Percentiles rank a stretch among this genome's conserved stretches.
phyloP scores from a whole-genome alignment of 352 stramenopile species.

The Phytophthora megakarya region DNA sequence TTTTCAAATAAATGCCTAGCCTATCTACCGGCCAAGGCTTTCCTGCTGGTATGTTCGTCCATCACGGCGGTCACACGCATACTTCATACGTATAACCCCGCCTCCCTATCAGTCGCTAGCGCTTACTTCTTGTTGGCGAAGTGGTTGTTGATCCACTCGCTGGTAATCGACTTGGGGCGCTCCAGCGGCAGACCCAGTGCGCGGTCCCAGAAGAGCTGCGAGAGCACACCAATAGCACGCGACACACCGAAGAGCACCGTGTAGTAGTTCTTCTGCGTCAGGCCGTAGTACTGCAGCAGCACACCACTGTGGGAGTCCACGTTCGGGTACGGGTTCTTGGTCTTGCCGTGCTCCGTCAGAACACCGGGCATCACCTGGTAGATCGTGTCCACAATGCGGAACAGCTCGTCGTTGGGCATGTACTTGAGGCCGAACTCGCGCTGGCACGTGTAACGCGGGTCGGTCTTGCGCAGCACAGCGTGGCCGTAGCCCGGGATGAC shows the following conservation, averaged over 20 bases:
- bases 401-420: constrained; percentile 98
- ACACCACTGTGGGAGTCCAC: constrained; percentile 98
- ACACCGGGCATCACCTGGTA: constrained; percentile 99
- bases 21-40: constrained; percentile 32
- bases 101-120: constrained; percentile 20
- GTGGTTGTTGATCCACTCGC: constrained; percentile 97
- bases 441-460: constrained; percentile 99
- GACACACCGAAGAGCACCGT: constrained; percentile 99
- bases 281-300: constrained; percentile 98
- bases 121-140: constrained; percentile 88
- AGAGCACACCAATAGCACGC: constrained; percentile 97
- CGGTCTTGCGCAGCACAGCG: constrained; percentile 98
- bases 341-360: constrained; percentile 99
- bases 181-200: constrained; percentile 97
- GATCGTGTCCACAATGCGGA: constrained; percentile 99
- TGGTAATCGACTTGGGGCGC: constrained; percentile 98
- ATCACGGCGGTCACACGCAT: constrained; percentile 2
- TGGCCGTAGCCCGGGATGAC: constrained; percentile 99
- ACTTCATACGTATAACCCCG: background rate
- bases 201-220: constrained; percentile 98
- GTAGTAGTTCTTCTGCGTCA: constrained; percentile 99
- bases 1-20: constrained; percentile 46
- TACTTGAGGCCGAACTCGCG: constrained; percentile 99
- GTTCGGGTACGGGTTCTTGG: constrained; percentile 99
- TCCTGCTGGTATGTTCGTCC: constrained; percentile 26